Evolutionary conservation across 2,329 filamentous ascomycete species (phyloP), one percentile per base, ranked within the genome.

Genomic region (Keithomyces neogunnii): DNA sequence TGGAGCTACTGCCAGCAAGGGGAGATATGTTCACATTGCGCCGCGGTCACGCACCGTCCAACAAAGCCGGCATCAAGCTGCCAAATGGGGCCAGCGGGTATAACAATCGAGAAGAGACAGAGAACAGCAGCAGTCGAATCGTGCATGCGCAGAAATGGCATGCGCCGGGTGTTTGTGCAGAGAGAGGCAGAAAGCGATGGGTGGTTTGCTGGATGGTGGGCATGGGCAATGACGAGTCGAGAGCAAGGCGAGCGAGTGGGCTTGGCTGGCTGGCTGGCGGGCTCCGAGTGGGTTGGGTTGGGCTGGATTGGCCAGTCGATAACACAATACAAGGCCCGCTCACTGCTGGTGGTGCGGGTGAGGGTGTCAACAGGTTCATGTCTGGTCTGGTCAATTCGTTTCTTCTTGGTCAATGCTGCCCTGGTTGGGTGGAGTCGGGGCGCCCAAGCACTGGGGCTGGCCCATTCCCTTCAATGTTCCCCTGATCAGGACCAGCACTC

Each of bases 11-110:
- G 13, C 19, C 33, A 29, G 44, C 57, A 54, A 33, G 44, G 47
- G 44, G 36, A 43, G 19, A 9, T 45, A 28, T 40, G 52, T 47
- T 57, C 50, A 54, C 55, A 57, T 57, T 44, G 55, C 56, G 56
- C 52, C 53, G 45, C 51, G 44, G 58, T 57, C 53, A 54, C 50
- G 48, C 43, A 19, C 38, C 47, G 47, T 47, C 32, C 36, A 45
- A 36, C 43, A 29, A 30, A 19, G 3, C 5, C 26, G 19, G 33
- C 39, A 11, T n/a, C 7, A 35, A 46, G 44, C 13, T 31, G 44
- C 19, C 30, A 9, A 46, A 46, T 8, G 44, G 5, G 44, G 5
- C 44, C 44, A 7, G 31, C 31, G 35, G 32, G 3, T 19, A 35
- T 13, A 31, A 26, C n/a, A 11, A 19, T 46, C 11, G 32, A 35